These are phyloP conservation scores for Catharanthus roseus DNA, from an alignment of 257 asterid genomes.

Conservation along the genomic window DNA sequence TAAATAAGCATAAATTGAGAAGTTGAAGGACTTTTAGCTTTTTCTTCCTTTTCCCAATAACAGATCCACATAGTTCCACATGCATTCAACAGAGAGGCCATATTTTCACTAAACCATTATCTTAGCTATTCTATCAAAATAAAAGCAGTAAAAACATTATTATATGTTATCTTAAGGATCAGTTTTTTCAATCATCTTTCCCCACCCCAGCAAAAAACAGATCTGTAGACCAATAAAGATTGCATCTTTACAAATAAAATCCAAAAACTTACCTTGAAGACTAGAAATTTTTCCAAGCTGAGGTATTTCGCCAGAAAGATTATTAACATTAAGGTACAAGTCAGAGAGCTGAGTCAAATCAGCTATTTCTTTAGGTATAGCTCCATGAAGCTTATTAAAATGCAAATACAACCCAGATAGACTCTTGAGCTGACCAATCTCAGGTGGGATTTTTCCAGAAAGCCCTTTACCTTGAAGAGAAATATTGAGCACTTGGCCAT, in stretches of 20 bases:
- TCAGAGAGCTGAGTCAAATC: slow-evolving; percentile 64
- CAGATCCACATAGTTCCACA: background rate
- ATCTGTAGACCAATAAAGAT: slow-evolving; percentile 18
- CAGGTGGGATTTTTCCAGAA: slow-evolving; percentile 68
- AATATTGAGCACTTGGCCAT: slow-evolving; percentile 73
- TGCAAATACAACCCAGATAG: slow-evolving; percentile 89
- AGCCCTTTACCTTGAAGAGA: slow-evolving; percentile 90
- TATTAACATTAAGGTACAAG: slow-evolving; percentile 87
- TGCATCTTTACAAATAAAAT: background rate
- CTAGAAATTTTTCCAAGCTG: slow-evolving; percentile 60
- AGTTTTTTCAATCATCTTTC: background rate
- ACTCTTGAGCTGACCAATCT: slow-evolving; percentile 70
- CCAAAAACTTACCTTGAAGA: slow-evolving; percentile 61
- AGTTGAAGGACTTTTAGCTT: background rate
- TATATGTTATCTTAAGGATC: background rate
- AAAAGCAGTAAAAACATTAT: background rate
- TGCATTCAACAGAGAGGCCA: background rate
- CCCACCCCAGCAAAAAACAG: slow-evolving; percentile 10
- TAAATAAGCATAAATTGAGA: background rate
- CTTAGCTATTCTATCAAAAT: background rate
- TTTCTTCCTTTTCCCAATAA: background rate
- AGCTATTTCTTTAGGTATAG: slow-evolving; percentile 77
- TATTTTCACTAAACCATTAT: background rate
- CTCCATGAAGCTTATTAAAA: slow-evolving; percentile 79
- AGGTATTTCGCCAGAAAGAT: slow-evolving; percentile 75